Evolutionary conservation across 75 land plant genomes (phyloP).

Genomic region (Sequoiadendron giganteum): DNA sequence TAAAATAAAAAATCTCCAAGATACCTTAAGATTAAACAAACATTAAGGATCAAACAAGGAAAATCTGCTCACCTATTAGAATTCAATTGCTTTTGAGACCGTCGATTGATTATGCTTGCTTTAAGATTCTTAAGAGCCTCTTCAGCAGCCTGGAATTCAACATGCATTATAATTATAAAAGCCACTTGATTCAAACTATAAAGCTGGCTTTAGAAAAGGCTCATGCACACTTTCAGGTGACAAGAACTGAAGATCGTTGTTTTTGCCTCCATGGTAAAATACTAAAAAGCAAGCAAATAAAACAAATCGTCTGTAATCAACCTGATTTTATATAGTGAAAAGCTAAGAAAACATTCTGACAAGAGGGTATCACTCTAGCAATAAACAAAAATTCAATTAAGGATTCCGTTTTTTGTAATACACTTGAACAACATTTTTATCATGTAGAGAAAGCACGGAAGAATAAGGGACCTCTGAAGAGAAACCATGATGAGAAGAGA

Average conservation of each 20-base stretch:
- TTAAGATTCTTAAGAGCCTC: constrained; percentile 50
- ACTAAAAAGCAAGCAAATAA: neutral
- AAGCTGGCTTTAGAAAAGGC: neutral
- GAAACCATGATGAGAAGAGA: neutral
- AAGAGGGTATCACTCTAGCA: neutral
- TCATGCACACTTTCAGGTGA: neutral
- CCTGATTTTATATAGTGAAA: neutral
- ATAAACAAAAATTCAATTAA: neutral
- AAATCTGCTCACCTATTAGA: constrained; percentile 54
- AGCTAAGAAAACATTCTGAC: neutral
- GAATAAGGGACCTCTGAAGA: neutral
- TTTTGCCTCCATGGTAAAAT: too few species aligned
- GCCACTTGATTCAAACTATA: neutral
- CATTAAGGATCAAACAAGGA: neutral
- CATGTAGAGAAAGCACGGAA: neutral
- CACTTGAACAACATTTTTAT: too few species aligned
- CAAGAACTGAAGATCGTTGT: neutral
- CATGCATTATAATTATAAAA: neutral
- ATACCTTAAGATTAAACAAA: neutral
- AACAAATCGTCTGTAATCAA: neutral
- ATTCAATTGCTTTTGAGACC: constrained; percentile 30
- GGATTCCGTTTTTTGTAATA: too few species aligned
- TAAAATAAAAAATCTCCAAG: neutral
- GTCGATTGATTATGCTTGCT: constrained; percentile 34
- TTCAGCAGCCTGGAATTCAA: constrained; percentile 57